Evolutionary conservation across 805 yeast species (phyloP), one percentile per base, ranked within the genome.

Genomic region (Suhomyces vadensis): DNA sequence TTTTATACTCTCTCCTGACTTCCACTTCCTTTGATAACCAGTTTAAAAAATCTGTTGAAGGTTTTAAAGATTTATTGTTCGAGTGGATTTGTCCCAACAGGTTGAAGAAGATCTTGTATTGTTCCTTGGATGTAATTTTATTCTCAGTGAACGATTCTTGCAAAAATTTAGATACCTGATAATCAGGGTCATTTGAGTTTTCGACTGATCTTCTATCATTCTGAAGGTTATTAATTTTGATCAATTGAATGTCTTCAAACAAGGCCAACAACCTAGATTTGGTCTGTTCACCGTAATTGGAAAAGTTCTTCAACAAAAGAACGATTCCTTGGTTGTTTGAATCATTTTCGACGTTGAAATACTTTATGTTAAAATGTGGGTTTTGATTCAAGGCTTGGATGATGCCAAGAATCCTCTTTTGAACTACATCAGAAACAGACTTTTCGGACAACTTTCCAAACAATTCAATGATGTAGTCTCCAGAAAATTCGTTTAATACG

Each of bases 11-110:
- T 19, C 55, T 57, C 17, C 65, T 48, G 13, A 38, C 37, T 31
- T 55, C 76, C 55, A 35, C 49, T 51, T 82, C 78, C 25, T 64
- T 57, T 14, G 79, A 71, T 29, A 88, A 61, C 95, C 95, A 88
- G 17, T 73, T 63, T 36, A 86, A 46, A 51, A 87, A 88, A 1
- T 65, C 69, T 25, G 74, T 60, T 0, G 64, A 50, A 1, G 63
- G 61, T 5, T 58, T 52, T 22, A 69, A 46, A 3, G 53, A 50
- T 33, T 60, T 57, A 16, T 61, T 52, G 7, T 55, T 44, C 39
- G 63, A 54, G 49, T 69, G 75, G n/a, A 70, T 39, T 6, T 64
- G 60, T 14, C 58, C 60, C 43, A 72, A 53, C 19, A 60, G 56
- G 10, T 44, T 45, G 41, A 58, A 52, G 16, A 39, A 49, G 2